Evolutionary conservation across 78 protist genomes (phyloP).

Genomic region (Tieghemostelium lacteum): DNA sequence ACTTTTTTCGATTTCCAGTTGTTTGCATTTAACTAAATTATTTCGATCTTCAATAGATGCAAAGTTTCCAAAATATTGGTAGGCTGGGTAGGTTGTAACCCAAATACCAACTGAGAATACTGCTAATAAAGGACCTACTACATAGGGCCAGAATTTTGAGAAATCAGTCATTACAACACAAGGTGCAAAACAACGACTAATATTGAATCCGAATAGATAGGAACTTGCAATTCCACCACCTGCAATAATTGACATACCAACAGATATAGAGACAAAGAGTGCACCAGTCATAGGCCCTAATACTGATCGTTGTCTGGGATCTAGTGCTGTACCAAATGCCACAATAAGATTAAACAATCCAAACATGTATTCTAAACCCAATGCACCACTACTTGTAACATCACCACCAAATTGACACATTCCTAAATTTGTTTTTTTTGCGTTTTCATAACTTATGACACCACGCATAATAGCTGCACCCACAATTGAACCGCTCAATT

Average conservation of each 20-base stretch:
- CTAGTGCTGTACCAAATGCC: constrained; percentile 17
- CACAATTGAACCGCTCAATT: constrained; percentile 41
- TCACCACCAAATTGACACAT: constrained; percentile 12
- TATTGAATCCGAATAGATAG: neutral
- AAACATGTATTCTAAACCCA: constrained; percentile 25
- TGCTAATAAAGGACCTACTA: constrained; percentile 34
- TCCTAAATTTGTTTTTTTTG: constrained; percentile 8
- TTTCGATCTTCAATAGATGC: too few species aligned
- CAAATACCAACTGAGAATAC: neutral
- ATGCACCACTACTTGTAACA: constrained; percentile 3
- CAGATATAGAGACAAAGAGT: neutral
- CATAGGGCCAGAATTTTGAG: constrained; percentile 22
- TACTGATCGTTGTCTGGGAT: neutral
- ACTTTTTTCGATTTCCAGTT: too few species aligned
- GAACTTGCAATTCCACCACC: neutral
- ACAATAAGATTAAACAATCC: constrained; percentile 31
- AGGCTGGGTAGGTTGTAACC: neutral
- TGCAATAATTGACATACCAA: neutral
- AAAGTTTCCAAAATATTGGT: too few species aligned
- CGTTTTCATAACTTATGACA: neutral
- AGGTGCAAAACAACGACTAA: constrained; percentile 16
- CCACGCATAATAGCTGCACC: constrained; percentile 27
- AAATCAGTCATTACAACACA: neutral
- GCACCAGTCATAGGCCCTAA: neutral
- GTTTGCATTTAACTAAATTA: too few species aligned